phyloP scores from a whole-genome alignment of 306 rosid genomes.

The Casuarina cunninghamiana region DNA sequence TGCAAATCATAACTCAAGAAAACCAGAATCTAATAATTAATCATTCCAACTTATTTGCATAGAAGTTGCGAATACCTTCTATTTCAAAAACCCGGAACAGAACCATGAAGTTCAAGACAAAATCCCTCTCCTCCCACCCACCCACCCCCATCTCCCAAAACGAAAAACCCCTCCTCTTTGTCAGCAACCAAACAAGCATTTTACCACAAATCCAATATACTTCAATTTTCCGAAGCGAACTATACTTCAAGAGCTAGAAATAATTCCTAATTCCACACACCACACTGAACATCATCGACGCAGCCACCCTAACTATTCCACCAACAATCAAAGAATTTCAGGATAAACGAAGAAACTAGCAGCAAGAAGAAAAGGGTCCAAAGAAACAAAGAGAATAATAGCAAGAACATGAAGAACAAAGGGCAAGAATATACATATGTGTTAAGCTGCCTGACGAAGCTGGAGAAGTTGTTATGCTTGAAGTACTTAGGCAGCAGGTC shows the following conservation, averaged over 20 bases:
- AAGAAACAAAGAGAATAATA: background rate
- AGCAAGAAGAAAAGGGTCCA: background rate
- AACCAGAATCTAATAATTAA: background rate
- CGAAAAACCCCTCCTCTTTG: background rate
- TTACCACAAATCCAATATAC: background rate
- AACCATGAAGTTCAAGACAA: background rate
- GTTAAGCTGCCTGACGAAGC: constrained; percentile 90
- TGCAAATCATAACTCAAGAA: background rate
- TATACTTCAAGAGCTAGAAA: background rate
- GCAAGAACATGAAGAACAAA: background rate
- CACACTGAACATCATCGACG: background rate
- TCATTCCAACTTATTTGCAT: background rate
- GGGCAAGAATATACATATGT: constrained; percentile 56
- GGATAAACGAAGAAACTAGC: background rate
- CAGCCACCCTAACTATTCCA: background rate
- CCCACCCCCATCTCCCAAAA: background rate
- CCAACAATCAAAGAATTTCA: background rate
- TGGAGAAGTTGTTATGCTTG: constrained; percentile 94
- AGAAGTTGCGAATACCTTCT: background rate
- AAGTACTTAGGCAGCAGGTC: constrained; percentile 90
- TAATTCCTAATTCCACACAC: background rate
- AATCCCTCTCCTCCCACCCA: background rate
- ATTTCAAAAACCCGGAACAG: background rate
- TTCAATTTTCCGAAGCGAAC: background rate
- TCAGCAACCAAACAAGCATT: background rate